phyloP scores from a whole-genome alignment of 2,329 filamentous ascomycete species.

The Trichoderma pleuroti region DNA sequence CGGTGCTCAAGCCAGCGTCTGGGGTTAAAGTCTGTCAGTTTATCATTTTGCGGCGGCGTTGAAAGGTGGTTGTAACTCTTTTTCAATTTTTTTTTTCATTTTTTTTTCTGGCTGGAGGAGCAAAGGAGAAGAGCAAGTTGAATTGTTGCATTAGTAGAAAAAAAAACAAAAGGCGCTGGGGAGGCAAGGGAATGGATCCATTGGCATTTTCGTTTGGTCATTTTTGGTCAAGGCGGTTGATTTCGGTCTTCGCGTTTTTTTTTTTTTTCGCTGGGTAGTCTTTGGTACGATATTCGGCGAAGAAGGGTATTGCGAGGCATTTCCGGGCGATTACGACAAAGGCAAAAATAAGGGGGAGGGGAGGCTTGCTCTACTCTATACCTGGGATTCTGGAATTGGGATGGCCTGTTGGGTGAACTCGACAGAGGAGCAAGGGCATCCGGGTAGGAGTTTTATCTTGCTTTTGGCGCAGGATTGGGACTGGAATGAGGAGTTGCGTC shows the following conservation, averaged over 20 bases:
- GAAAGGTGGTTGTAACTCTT: background rate
- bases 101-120: background rate
- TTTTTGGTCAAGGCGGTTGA: slow-evolving; percentile 23
- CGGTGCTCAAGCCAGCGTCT: slow-evolving; percentile 87
- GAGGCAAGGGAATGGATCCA: slow-evolving; percentile 23
- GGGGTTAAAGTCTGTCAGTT: slow-evolving; percentile 60
- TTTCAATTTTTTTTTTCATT: background rate
- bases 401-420: slow-evolving; percentile 17
- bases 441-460: slow-evolving; percentile 22
- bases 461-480: slow-evolving; percentile 21
- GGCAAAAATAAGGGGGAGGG: slow-evolving; percentile 17
- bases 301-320: slow-evolving; percentile 22
- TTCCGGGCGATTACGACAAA: slow-evolving; percentile 23
- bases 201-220: slow-evolving; percentile 24
- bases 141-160: slow-evolving; percentile 27
- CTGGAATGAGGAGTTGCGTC: slow-evolving; percentile 22
- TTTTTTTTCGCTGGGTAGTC: slow-evolving; percentile 10
- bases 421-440: slow-evolving; percentile 20
- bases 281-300: slow-evolving; percentile 18
- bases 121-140: slow-evolving; percentile 2
- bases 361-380: slow-evolving; percentile 23
- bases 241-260: slow-evolving; percentile 22
- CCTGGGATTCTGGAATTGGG: slow-evolving; percentile 22
- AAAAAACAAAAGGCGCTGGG: slow-evolving; percentile 27
- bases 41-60: slow-evolving; percentile 6